Percentiles rank a stretch among this genome's conserved stretches.
These are phyloP conservation scores for Strombidium stylifer DNA, from an alignment of 73 alveolate species.

Conservation along the genomic window DNA sequence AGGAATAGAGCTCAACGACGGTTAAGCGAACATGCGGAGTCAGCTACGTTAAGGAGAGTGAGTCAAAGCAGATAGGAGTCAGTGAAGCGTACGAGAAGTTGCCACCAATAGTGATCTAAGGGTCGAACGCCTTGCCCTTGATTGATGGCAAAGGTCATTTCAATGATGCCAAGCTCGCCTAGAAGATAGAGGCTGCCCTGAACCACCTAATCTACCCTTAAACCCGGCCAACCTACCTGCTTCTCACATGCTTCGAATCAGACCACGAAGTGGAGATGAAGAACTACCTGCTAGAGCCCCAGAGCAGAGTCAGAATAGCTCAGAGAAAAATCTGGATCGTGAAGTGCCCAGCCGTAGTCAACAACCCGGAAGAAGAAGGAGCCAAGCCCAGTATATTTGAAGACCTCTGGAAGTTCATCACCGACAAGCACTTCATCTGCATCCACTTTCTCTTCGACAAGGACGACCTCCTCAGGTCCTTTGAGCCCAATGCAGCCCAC, in stretches of 20 bases:
- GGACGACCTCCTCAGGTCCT: no score
- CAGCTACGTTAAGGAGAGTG: conserved; percentile 67
- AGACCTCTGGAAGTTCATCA: conserved; percentile 48
- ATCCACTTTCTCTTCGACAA: conserved; percentile 34
- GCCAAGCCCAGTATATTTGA: no score
- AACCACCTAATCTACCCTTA: no score
- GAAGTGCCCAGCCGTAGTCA: no score
- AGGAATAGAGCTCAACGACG: no score
- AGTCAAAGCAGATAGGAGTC: conserved; percentile 53
- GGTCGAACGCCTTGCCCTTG: no score
- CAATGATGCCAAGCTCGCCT: no score
- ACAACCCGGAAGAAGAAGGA: no score
- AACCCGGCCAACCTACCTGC: background rate
- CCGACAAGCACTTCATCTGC: conserved; percentile 36
- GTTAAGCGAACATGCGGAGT: conserved; percentile 85
- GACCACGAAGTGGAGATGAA: conserved; percentile 36
- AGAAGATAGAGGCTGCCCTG: no score
- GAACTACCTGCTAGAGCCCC: conserved; percentile 35
- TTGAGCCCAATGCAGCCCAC: no score
- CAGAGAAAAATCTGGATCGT: conserved; percentile 32
- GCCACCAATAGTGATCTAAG: conserved; percentile 50
- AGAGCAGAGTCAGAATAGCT: conserved; percentile 13
- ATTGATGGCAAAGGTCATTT: no score
- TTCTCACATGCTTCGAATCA: conserved; percentile 28
- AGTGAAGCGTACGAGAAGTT: conserved; percentile 1